Base-by-base conservation (phyloP, 768 basidiomycete species). In the Crassisporium funariophilum region DNA sequence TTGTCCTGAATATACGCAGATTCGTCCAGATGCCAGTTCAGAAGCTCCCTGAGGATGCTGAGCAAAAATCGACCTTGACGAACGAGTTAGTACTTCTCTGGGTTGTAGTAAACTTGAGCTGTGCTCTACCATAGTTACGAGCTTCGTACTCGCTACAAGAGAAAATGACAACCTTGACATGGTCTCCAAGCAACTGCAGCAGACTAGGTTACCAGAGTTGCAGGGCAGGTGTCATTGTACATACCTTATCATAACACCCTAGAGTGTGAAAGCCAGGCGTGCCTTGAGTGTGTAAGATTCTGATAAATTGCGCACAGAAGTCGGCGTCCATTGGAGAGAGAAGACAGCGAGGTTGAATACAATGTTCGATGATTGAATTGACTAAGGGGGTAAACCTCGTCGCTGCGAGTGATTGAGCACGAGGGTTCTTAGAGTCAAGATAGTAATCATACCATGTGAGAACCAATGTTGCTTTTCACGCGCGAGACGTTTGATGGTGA, bases 301-400 rank as follows among this genome's bases (percentile, higher is more conserved):
- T 88, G 64, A 98, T 88, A 59, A 98, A 86, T 54, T 91, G 88
- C 2, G 91, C 87, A 46, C 92, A 93, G 56, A 85, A 99, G 46
- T 95, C 88, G 19, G 97, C 95, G 65, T 99, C 97, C 82, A 94
- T 91, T 0, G 94, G 94, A 0, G 95, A 95, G n/a, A 98, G 71
- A 31, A 98, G 72, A 54, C 87, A 88, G 21, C 97, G 83, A 9
- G 97, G 95, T 59, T 90, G 86, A 50, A 99, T 83, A 62, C 97
- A 98, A 59, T 95, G 83, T 61, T 97, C 91, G 51, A 92, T 86
- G 46, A 93, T 72, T 4, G 82, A 75, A 19, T 76, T 72, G 5
- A 80, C 79, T 31, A 91, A 74, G 4, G 73, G 65, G 1, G 66
- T 65, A 4, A 79, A 72, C 57, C 76, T 78, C 4, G 75, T 66